Conservation (phyloP, 768 basidiomycete species). For the Leccinum rimulosum region DNA sequence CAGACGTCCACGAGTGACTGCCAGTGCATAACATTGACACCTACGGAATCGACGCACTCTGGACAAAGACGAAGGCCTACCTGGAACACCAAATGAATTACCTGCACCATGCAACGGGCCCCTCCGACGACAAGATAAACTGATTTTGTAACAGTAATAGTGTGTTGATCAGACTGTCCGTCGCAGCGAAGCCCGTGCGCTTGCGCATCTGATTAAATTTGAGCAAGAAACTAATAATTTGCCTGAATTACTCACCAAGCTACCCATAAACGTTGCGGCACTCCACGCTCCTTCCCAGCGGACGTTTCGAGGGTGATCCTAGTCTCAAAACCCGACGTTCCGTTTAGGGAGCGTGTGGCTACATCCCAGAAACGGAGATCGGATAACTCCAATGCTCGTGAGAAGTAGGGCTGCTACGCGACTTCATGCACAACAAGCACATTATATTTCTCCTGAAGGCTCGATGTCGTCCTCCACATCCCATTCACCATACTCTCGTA, state of each 20-base stretch:
- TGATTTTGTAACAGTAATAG: not conserved
- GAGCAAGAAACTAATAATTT: not conserved
- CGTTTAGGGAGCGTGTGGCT: too few relatives aligned
- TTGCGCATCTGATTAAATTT: conserved; percentile 20
- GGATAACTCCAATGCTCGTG: too few relatives aligned
- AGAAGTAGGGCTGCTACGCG: too few relatives aligned
- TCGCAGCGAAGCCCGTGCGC: conserved; percentile 40
- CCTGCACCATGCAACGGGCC: not conserved
- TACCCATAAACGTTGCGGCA: not conserved
- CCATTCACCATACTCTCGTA: not conserved
- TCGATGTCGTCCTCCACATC: not conserved
- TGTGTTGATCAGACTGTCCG: conserved; percentile 36
- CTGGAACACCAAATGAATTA: not conserved
- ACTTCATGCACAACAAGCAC: too few relatives aligned
- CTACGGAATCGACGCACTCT: not conserved
- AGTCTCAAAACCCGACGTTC: too few relatives aligned
- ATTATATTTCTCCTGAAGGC: too few relatives aligned
- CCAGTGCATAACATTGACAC: too few relatives aligned
- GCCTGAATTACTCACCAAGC: not conserved
- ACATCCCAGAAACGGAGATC: too few relatives aligned
- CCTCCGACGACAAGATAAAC: not conserved
- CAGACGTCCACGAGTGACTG: too few relatives aligned
- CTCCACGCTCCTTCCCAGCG: too few relatives aligned
- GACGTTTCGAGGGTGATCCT: too few relatives aligned
- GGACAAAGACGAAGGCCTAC: not conserved